A percentile compares a stretch with the other conserved stretches of the same genome.
Conservation (phyloP, 768 basidiomycete genomes). For the Hericium rajendrae region DNA sequence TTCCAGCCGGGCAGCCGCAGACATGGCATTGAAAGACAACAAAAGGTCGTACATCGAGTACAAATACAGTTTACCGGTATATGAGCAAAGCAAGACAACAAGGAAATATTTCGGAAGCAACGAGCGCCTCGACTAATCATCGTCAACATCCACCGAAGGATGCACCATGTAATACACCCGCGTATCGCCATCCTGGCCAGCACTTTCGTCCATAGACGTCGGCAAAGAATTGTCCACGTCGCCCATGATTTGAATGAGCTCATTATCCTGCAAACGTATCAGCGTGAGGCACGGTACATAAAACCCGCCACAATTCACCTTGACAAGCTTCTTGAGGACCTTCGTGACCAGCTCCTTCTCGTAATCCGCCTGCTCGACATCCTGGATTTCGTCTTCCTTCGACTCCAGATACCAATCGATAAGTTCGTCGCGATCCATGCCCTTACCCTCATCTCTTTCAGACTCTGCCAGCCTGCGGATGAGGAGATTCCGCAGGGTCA, state of each 20-base stretch:
- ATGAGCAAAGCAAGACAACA: background rate
- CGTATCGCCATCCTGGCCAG: slow-evolving; percentile 44
- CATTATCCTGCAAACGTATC: slow-evolving; percentile 55
- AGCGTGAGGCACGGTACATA: background rate
- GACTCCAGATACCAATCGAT: slow-evolving; percentile 95
- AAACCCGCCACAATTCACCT: slow-evolving; percentile 41
- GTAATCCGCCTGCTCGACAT: slow-evolving; percentile 81
- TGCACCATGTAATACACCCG: slow-evolving; percentile 87
- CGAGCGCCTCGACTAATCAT: background rate
- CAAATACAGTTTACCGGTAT: background rate
- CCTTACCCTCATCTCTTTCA: slow-evolving; percentile 67
- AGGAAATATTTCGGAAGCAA: background rate
- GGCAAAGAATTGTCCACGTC: slow-evolving; percentile 74
- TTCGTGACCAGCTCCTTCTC: slow-evolving; percentile 88
- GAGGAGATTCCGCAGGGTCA: slow-evolving; percentile 80
- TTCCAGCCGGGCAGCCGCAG: background rate
- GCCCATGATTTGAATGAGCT: slow-evolving; percentile 73
- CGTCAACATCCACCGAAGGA: slow-evolving; percentile 73
- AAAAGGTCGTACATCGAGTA: background rate
- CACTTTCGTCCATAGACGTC: slow-evolving; percentile 51
- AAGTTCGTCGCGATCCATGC: slow-evolving; percentile 83
- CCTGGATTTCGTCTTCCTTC: slow-evolving; percentile 74
- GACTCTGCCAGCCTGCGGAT: slow-evolving; percentile 71
- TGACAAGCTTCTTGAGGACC: slow-evolving; percentile 81
- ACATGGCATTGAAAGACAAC: background rate